Base-by-base conservation (phyloP, 768 basidiomycete genomes). In the Tephrocybe sp. region DNA sequence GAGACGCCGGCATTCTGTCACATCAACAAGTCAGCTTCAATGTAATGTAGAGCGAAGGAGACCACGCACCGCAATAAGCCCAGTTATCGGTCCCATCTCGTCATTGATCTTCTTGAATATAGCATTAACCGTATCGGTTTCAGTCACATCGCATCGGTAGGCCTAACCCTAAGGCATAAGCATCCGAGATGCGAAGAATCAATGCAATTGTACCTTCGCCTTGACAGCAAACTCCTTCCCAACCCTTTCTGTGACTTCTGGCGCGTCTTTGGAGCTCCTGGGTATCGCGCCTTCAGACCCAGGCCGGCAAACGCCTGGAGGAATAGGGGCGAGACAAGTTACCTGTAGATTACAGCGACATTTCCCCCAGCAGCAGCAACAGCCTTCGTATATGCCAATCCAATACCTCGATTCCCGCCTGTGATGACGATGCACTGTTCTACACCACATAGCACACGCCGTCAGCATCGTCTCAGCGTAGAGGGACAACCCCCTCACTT, bases 341-440 rank as follows among this genome's bases (percentile, higher is more conserved):
- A 75, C 81, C 73, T 74, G 68, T 84, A 85, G 43, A 86, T 80
- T 9, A 87, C 78, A 23, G 82, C 84, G 3, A 87, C 80, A 44
- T 77, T 77, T 0, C 75, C 77, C 23, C 81, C 81, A 0, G 84
- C 78, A 38, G 71, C 59, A 17, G 82, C 82, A 30, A 82, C 69
- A 1, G 82, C 81, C 32, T 70, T 65, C 21, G 77, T 76, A 48
- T 75, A 79, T 1, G 78, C 83, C 25, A 65, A 70, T 1, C 86
- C 85, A 41, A 86, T 84, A 9, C 85, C 84, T 37, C 78, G 70
- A 57, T 79, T 82, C 1, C 83, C 83, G 3, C 85, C 85, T 0
- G 85, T 85, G 40, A 86, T 73, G 26, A 86, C 74, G 48, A 79
- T 66, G 41, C 75, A 76, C 62, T 79, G 73, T 8, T 63, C 75